Base-by-base conservation (phyloP, 208 protist species). In the Trypanosoma vivax region DNA sequence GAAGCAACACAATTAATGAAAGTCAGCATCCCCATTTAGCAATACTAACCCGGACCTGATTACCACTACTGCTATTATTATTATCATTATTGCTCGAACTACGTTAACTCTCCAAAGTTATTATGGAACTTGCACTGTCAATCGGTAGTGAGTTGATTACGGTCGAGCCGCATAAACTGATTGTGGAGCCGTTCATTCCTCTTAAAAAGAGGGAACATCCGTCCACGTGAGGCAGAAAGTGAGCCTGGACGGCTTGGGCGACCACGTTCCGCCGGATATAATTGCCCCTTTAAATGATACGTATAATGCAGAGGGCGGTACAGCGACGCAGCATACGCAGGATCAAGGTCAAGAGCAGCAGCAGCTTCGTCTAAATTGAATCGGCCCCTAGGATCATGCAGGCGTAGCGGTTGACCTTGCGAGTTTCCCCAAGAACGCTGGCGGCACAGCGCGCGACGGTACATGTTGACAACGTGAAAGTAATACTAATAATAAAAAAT, bases 341-440 rank as follows among this genome's bases (percentile, higher is more conserved):
- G 70, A 40, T 91, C 74, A 24, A 94, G 61, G 29, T 84, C 52
- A 25, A 94, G 76, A 51, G 88, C 83, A 0, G 70, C 63, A 2
- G 87, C 82, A 3, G 83, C 87, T 53, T 90, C 82, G 18, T 82
- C 79, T 1, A 90, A 49, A 50, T 90, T 94, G 37, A 94, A 94
- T 27, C 83, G 79, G 11, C 87, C 87, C 21, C 76, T 72, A 18
- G 68, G 76, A 46, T 94, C 87, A 41, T 61, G 16, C 7, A 76
- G 70, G 38, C 76, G 70, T 28, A 83, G 40, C 6, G 62, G 58
- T 42, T 80, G 80, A 50, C 67, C 58, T 25, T 62, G 62, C 77
- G 73, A 91, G 19, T 46, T 62, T 18, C 71, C 55, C 68, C 58
- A 43, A 11, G 5, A 19, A 43, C n/a, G n/a, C n/a, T n/a, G n/a